Evolutionary conservation across 305 asterid species (phyloP), one percentile per base, ranked within the genome.

Genomic region (Fraxinus greggii): DNA sequence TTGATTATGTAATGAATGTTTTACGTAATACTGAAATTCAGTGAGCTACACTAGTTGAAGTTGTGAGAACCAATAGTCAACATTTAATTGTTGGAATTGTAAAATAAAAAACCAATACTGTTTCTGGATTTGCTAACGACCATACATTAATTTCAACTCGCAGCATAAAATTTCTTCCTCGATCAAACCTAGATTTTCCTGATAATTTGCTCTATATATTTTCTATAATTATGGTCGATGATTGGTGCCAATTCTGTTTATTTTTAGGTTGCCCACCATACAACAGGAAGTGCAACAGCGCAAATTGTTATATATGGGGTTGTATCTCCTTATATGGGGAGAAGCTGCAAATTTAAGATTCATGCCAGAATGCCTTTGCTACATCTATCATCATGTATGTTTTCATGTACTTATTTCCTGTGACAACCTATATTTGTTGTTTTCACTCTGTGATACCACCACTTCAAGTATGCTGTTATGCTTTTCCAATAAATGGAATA

Each of bases 291-390:
- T 94, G 83, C 99, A 94, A 83, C 99, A 94, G 83, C 95, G 98
- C 48, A 94, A 95, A 89, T 84, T 95, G 83, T 85, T 95, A 78
- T 95, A 95, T 82, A 94, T 93, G 97, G 99, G 97, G n/a, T 85
- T 95, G 76, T 94, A 89, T 90, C 99, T 94, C 85, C 97, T 95
- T 77, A 95, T 95, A 86, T 95, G 98, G 99, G 99, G 99, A 23
- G 99, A 95, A 87, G 98, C 99, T 84, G 97, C 99, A 80, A 95
- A 95, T 87, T 91, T 95, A 77, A 90, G 99, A 89, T 95, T 95
- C 92, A 94, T 95, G 99, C 99, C 99, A 29, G 99, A 95, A 88
- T 95, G 99, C 88, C 95, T 95, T 78, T 95, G 98, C 95, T 95
- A 94, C 89, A 93, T 96, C 78, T 96, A 94, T 88, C 98, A 96